Evolutionary conservation across 2,329 filamentous ascomycete species (phyloP), one percentile per base, ranked within the genome.

Genomic region (Emergomyces orientalis): DNA sequence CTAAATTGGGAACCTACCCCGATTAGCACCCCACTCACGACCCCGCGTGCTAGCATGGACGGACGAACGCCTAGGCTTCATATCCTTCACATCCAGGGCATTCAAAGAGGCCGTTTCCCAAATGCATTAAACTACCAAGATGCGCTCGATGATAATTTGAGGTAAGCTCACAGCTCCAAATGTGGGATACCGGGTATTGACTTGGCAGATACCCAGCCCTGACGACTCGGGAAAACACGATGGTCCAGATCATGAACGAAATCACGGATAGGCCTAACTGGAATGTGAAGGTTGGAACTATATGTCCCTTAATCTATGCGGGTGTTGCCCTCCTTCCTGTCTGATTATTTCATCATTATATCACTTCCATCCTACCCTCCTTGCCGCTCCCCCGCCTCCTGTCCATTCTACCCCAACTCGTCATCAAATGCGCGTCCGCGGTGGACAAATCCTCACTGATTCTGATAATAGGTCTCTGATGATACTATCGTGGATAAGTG

Each of bases 221-320:
- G 30, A 59, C 61, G 37, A 59, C 41, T 59, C 70, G 70, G n/a
- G 74, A 76, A 65, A 49, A 70, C 17, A 66, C 65, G 17, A 75
- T 76, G 70, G 67, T 76, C 62, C 63, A 63, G 25, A 58, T 74
- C 32, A 73, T 76, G 69, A 69, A 74, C 43, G 64, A 65, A 3
- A 66, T 76, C 6, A 75, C 73, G 2, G 74, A 76, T 54, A 75
- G 75, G 59, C 59, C 59, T 3, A 65, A 72, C 7, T 76, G 75
- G 75, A 61, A 73, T 13, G 62, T 66, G 22, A 76, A 76, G 52
- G 65, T 76, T 34, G 27, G 7, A 37, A 14, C 25, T 62, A 11
- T 22, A 39, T 56, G 14, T 22, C 37, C n/a, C 30, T 32, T 49
- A 22, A 25, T 6, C 25, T 47, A 30, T 22, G 8, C 32, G 19